Evolutionary conservation across 129 eudicot genomes (phyloP).

Genomic region (Flaveria ramosissima): DNA sequence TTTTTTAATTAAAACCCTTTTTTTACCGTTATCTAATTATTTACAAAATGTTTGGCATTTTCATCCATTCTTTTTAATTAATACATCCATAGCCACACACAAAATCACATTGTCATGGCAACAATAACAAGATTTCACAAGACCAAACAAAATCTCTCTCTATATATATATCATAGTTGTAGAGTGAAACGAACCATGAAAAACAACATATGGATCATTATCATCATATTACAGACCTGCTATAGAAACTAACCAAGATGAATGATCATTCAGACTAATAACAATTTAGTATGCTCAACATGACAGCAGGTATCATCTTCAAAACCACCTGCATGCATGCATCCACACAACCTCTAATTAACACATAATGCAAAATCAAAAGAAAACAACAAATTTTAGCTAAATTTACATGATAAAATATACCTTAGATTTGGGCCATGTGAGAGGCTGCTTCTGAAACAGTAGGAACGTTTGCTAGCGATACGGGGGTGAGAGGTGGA

Average conservation of each 20-base stretch:
- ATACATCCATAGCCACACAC: slow-evolving; percentile 6
- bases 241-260: slow-evolving; percentile 25
- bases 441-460: slow-evolving; percentile 15
- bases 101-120: background rate
- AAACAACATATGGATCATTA: slow-evolving; percentile 19
- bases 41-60: background rate
- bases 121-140: slow-evolving; percentile 1
- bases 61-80: background rate
- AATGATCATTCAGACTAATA: slow-evolving; percentile 23
- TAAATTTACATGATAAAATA: background rate
- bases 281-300: slow-evolving; percentile 24
- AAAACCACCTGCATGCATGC: slow-evolving; percentile 39
- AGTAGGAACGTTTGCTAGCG: slow-evolving; percentile 40
- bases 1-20: background rate
- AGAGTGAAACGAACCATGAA: background rate
- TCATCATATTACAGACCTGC: slow-evolving; percentile 47
- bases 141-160: slow-evolving; percentile 3
- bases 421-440: slow-evolving; percentile 10
- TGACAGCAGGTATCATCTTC: slow-evolving; percentile 14
- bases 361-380: background rate
- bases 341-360: slow-evolving; percentile 20
- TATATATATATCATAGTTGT: background rate
- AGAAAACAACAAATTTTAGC: background rate
- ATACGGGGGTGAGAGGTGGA: slow-evolving; percentile 72
- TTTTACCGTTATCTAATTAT: background rate